Percentiles rank a stretch among this genome's conserved stretches.
phyloP scores from a whole-genome alignment of 352 stramenopile species.

The Pythium phragmiticola region DNA sequence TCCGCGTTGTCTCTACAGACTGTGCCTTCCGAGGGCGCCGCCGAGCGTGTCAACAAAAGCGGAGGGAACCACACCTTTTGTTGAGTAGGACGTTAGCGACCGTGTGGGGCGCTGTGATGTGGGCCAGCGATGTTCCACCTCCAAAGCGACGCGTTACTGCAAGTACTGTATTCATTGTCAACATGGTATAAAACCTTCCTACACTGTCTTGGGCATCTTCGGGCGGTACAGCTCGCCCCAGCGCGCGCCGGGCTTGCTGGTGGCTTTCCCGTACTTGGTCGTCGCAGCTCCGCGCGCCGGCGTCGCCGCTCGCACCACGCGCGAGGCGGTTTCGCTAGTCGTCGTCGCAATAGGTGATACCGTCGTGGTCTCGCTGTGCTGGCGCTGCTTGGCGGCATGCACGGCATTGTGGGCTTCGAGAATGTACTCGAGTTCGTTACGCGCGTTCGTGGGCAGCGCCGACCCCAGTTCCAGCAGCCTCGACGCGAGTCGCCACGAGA shows the following conservation, averaged over 20 bases:
- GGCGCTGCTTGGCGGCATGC: no score
- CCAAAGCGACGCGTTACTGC: no score
- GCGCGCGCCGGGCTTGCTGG: slow-evolving; percentile 24
- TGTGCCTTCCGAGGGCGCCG: no score
- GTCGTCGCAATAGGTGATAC: no score
- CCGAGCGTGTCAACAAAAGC: neutral
- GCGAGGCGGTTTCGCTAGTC: no score
- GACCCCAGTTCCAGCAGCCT: slow-evolving; percentile 45
- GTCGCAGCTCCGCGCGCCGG: neutral
- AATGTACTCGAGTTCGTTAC: neutral
- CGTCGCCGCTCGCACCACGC: neutral
- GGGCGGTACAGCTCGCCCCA: slow-evolving; percentile 40
- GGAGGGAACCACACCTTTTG: neutral
- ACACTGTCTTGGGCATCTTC: slow-evolving; percentile 12
- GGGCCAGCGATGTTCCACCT: no score
- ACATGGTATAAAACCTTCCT: neutral
- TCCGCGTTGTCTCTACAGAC: no score
- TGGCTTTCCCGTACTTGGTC: neutral
- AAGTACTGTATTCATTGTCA: no score
- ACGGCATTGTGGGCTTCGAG: no score
- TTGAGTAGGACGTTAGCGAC: neutral
- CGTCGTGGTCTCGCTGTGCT: no score
- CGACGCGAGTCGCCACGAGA: slow-evolving; percentile 36
- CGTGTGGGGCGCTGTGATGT: neutral
- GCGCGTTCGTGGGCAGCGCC: slow-evolving; percentile 34